Base-by-base conservation (phyloP, 208 protist species). In the Crithidia acanthocephali region DNA sequence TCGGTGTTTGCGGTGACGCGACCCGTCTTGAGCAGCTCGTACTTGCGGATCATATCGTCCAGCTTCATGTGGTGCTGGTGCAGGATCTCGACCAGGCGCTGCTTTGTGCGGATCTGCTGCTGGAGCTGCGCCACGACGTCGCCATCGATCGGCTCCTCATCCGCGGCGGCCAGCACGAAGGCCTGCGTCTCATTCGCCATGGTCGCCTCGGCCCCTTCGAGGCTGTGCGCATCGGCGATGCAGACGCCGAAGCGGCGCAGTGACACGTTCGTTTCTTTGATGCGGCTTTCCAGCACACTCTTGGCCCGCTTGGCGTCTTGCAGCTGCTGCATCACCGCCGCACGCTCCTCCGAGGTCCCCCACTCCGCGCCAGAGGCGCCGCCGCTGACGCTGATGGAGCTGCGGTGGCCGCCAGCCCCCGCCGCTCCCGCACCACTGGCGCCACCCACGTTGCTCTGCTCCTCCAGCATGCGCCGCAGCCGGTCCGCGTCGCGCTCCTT, bases 21-120 rank as follows among this genome's bases (percentile, higher is more conserved):
- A 7, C 91, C 91, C 22, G 88, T 94, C 81, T 93, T 94, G 63
- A 96, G 83, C 53, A 94, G 79, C 66, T 97, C 90, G 68, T 95
- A 95, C 66, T 94, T 92, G 56, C 84, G 84, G 22, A 97, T 76
- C 82, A 97, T 87, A 68, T 91, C 86, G 48, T 93, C 87, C 11
- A 97, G 76, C 28, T 82, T 82, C 59, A 76, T 76, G 59, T 97
- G 93, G 52, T 95, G 93, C 71, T 93, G 87, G 58, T 97, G 93
- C 44, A 83, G 76, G 27, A 97, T 84, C 74, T 95, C 84, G 0
- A 85, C 83, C 18, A 97, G 81, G 28, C 93, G 84, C 64, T 94
- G 90, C 84, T 95, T 94, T 11, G 90, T 83, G 45, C 90, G 90
- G 33, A 97, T 64, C 75, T 97, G 93, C 79, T 95, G 88, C 79